These are phyloP conservation scores for Didymella pomorum DNA, from an alignment of 2,329 filamentous ascomycete genomes.

Conservation along the genomic window DNA sequence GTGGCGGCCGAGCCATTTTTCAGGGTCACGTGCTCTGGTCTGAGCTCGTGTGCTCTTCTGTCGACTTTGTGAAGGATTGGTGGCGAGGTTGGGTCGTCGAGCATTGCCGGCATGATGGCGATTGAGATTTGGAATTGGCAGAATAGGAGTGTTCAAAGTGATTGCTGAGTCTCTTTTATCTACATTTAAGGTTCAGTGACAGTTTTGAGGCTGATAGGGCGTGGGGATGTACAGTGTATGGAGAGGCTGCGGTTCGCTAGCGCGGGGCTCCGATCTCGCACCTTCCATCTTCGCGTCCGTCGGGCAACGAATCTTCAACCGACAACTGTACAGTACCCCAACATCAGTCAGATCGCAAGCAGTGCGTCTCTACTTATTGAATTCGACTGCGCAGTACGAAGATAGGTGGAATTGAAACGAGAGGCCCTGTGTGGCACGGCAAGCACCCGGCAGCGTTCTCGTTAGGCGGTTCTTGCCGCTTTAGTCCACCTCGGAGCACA, in stretches of 20 bases:
- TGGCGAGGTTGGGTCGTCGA: constrained; percentile 54
- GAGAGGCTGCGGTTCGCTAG: constrained; percentile 1
- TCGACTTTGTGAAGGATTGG: constrained; percentile 68
- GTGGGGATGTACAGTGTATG: constrained; percentile 4
- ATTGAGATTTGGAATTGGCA: not conserved
- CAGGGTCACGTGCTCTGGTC: constrained; percentile 76
- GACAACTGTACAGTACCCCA: not conserved
- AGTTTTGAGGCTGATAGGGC: constrained; percentile 22
- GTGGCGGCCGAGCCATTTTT: constrained; percentile 78
- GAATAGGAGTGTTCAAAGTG: no score
- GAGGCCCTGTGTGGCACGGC: no score
- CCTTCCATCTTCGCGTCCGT: not conserved
- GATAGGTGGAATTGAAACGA: no score
- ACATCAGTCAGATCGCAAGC: not conserved
- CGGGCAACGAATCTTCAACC: not conserved
- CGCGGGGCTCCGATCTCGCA: constrained; percentile 20
- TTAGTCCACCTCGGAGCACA: no score
- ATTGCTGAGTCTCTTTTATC: no score
- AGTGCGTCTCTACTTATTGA: no score
- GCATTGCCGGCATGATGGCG: constrained; percentile 19
- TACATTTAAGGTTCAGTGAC: not conserved
- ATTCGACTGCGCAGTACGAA: not conserved
- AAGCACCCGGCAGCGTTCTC: no score
- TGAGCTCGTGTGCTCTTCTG: constrained; percentile 71
- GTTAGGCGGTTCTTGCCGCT: no score